Percentiles rank a stretch among this genome's conserved stretches.
Evolutionary conservation across 345 rosid genomes (phyloP).

Genomic region (Salix brachista): DNA sequence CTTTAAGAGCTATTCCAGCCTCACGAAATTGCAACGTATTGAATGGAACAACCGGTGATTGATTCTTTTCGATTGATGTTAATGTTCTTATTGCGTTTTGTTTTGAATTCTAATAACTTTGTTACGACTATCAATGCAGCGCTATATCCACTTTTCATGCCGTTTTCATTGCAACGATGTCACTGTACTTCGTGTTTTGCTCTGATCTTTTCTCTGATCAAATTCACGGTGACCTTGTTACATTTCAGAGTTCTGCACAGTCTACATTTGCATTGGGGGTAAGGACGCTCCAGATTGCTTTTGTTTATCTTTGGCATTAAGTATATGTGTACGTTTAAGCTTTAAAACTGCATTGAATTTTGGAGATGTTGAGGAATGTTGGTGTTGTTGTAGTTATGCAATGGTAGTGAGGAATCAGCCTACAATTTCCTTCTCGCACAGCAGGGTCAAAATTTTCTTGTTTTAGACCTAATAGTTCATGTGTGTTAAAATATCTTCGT

Average conservation of each 20-base stretch:
- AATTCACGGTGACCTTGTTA: conserved; percentile 33
- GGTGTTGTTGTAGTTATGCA: background rate
- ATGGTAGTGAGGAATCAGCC: background rate
- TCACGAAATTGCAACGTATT: conserved; percentile 53
- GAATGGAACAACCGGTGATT: conserved; percentile 90
- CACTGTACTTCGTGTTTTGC: conserved; percentile 72
- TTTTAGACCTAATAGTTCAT: background rate
- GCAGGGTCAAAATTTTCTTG: background rate
- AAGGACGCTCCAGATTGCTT: conserved; percentile 18
- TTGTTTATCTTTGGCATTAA: background rate
- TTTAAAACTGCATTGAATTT: background rate
- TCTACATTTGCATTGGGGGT: conserved; percentile 78
- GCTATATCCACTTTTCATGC: conserved; percentile 82
- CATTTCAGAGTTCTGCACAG: conserved; percentile 57
- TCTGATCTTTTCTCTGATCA: conserved; percentile 65
- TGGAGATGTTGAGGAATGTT: background rate
- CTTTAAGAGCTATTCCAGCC: conserved; percentile 51
- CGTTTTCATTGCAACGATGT: conserved; percentile 47
- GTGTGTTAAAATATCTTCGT: background rate
- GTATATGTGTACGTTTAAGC: background rate
- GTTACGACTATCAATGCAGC: conserved; percentile 36
- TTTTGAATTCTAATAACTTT: conserved; percentile 12
- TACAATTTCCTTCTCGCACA: background rate
- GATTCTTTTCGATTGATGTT: background rate
- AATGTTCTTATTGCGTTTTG: background rate